Base-by-base conservation (phyloP, 2,329 filamentous ascomycete genomes). In the Aspergillus glaucus region DNA sequence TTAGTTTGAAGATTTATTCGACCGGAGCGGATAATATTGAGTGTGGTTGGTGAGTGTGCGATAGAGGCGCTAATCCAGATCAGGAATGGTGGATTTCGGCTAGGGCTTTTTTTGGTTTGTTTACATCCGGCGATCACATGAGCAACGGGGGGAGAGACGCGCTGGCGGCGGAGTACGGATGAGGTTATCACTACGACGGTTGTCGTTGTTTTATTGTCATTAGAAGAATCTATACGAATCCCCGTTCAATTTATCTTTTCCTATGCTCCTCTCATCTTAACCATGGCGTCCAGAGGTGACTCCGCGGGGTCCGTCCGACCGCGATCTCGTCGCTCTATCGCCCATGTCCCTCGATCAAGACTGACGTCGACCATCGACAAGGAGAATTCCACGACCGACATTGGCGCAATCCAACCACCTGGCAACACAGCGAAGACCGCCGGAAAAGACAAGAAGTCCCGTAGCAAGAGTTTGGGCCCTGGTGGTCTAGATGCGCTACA, bases 391-490 rank as follows among this genome's bases (percentile, higher is more conserved):
- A 87, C 85, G 3, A 72, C 84, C 40, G 84, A 88, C 57, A 67
- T 86, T 49, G 78, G 76, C 52, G 77, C 79, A 55, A 53, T 65
- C 4, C 64, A 62, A 43, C 46, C 58, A 8, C 57, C 58, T 10
- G 59, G 53, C 19, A 54, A 46, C 12, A 61, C 53, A 17, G 46
- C 55, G n/a, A 63, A 59, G 45, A 22, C 54, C 79, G 79, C 59
- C 8, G 64, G 57, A 28, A 65, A 64, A 45, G 70, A 71, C 36
- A 78, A 77, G 72, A 92, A 90, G 72, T 87, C 86, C 50, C 84
- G 93, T 56, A 96, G 92, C 72, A 97, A 96, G 76, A 97, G 92
- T 71, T 85, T 98, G 58, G 93, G 93, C 2, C 92, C 93, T 14
- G 93, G 92, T 45, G 90, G 91, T 22, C 72, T 95, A 42, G 90